These are phyloP conservation scores for Aspergillus flavus DNA, from an alignment of 2,329 filamentous ascomycete species.

Conservation along the genomic window DNA sequence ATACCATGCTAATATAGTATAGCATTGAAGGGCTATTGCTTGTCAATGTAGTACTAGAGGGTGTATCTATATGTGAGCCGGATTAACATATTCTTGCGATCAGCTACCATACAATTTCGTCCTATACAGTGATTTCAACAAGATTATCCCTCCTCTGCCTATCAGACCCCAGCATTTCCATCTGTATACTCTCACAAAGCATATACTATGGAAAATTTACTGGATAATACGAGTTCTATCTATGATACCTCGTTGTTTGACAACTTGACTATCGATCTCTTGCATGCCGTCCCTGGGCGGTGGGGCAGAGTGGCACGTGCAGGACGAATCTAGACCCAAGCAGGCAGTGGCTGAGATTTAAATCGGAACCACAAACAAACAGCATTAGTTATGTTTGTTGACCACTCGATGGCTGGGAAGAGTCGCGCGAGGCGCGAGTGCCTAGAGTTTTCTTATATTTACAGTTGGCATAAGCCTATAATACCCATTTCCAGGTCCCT, in stretches of 20 bases:
- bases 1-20: neutral
- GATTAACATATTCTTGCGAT: neutral
- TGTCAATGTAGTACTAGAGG: neutral
- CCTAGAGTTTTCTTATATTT: neutral
- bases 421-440: neutral
- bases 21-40: neutral
- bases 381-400: neutral
- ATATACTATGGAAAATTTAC: neutral
- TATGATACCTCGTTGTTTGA: neutral
- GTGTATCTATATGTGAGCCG: neutral
- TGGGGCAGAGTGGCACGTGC: neutral
- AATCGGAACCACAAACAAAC: too few species aligned
- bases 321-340: neutral
- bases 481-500: neutral
- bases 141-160: too few species aligned
- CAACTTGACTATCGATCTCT: too few species aligned
- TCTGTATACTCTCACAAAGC: neutral
- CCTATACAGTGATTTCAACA: too few species aligned
- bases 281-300: neutral
- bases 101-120: too few species aligned
- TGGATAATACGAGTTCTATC: neutral
- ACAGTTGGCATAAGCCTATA: neutral
- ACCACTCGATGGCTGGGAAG: neutral
- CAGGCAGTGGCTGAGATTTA: neutral
- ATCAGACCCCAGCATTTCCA: neutral